phyloP scores from a whole-genome alignment of 2,329 filamentous ascomycete species.

The Aspergillus sp. region DNA sequence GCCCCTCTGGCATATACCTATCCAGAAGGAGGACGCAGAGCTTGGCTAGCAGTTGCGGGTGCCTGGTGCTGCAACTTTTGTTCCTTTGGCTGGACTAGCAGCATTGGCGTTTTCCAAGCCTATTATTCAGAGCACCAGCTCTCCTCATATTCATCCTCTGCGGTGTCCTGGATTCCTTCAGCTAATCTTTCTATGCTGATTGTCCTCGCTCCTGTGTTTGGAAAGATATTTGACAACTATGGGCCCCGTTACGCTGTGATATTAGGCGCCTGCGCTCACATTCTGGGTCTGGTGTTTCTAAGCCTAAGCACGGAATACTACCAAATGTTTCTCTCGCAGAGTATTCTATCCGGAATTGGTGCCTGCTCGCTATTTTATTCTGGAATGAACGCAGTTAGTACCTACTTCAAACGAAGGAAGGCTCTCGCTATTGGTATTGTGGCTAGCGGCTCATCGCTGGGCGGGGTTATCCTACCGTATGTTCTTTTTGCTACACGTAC shows the following conservation, averaged over 20 bases:
- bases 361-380: background rate
- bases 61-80: constrained; percentile 39
- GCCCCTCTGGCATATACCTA: background rate
- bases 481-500: background rate
- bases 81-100: constrained; percentile 52
- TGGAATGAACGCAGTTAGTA: constrained; percentile 16
- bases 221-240: constrained; percentile 63
- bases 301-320: constrained; percentile 54
- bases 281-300: constrained; percentile 59
- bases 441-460: constrained; percentile 52
- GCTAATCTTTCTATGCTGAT: constrained; percentile 41
- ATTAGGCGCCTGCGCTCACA: constrained; percentile 52
- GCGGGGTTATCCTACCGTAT: constrained; percentile 57
- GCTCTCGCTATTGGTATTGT: constrained; percentile 54
- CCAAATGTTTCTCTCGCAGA: constrained; percentile 23
- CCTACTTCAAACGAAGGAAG: constrained; percentile 53
- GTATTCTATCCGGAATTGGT: background rate
- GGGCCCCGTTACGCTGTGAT: constrained; percentile 59
- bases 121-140: constrained; percentile 57
- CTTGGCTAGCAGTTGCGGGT: background rate
- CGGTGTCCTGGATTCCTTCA: constrained; percentile 60
- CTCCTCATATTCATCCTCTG: constrained; percentile 49
- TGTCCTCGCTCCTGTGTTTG: constrained; percentile 51
- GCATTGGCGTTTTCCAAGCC: constrained; percentile 59
- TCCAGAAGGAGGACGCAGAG: constrained; percentile 4